A percentile compares a stretch with the other conserved stretches of the same genome.
These are phyloP conservation scores for Inga laurina DNA, from an alignment of 306 rosid genomes.

Conservation along the genomic window DNA sequence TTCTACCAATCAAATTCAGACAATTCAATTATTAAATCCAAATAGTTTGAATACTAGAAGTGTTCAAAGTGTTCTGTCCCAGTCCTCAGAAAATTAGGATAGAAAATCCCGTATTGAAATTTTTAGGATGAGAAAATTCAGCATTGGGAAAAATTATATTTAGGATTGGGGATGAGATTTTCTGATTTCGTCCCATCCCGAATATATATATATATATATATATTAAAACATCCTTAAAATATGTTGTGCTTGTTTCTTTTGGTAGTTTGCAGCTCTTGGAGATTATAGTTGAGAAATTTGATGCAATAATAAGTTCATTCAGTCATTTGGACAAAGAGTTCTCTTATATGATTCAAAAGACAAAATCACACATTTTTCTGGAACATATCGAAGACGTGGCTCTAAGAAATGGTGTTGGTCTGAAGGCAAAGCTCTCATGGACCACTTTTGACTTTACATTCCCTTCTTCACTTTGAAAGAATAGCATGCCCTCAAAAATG, in stretches of 20 bases:
- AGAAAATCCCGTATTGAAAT: too few species aligned
- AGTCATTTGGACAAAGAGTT: conserved; percentile 92
- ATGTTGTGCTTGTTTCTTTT: conserved; percentile 19
- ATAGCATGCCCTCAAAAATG: conserved; percentile 80
- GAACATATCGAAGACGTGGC: conserved; percentile 65
- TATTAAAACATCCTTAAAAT: neutral
- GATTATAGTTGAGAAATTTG: conserved; percentile 79
- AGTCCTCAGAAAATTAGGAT: too few species aligned
- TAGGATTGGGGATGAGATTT: too few species aligned
- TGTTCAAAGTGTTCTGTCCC: too few species aligned
- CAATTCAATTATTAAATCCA: too few species aligned
- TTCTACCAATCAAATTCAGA: too few species aligned
- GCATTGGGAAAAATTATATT: too few species aligned
- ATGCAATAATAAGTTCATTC: conserved; percentile 67
- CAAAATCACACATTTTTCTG: conserved; percentile 73
- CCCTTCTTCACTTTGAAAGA: conserved; percentile 39
- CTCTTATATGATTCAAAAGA: conserved; percentile 74
- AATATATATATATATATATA: too few species aligned
- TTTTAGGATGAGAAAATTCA: too few species aligned
- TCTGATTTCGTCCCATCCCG: too few species aligned
- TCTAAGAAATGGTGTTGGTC: conserved; percentile 64
- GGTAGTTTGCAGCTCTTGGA: conserved; percentile 79
- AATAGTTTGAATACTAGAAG: too few species aligned
- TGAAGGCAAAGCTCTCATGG: conserved; percentile 78
- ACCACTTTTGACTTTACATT: conserved; percentile 64